Conservation (phyloP, 495 filamentous ascomycete genomes). For the Penicillium arizonense region DNA sequence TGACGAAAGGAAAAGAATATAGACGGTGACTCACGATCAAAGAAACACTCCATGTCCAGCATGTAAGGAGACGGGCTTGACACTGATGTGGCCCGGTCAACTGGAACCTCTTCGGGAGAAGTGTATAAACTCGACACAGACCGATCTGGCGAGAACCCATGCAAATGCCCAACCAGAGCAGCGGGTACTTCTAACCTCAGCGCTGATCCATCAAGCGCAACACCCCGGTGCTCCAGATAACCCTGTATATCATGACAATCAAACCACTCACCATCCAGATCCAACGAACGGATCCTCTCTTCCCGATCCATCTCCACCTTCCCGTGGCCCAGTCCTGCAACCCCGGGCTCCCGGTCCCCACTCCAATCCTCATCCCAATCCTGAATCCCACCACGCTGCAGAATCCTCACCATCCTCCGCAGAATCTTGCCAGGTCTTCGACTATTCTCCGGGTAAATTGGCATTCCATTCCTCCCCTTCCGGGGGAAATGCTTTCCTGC, state of each 20-base stretch:
- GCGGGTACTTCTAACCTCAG: conserved; percentile 20
- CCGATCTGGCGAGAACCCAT: conserved; percentile 13
- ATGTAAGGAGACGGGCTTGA: conserved; percentile 12
- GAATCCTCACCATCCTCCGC: conserved; percentile 17
- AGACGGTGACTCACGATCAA: conserved; percentile 21
- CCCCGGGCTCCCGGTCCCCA: conserved; percentile 13
- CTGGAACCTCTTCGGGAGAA: conserved; percentile 3
- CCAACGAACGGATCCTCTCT: conserved; percentile 14
- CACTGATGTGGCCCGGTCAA: not conserved
- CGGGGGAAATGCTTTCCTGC: conserved; percentile 57
- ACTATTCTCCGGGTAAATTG: conserved; percentile 21
- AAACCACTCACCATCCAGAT: conserved; percentile 30
- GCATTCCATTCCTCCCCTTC: conserved; percentile 5
- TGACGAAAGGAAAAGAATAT: not conserved
- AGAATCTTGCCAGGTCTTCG: conserved; percentile 21
- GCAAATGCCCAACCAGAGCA: conserved; percentile 9
- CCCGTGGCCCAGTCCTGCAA: not conserved
- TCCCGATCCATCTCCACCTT: conserved; percentile 9
- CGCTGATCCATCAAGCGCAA: conserved; percentile 17
- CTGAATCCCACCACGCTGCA: conserved; percentile 22
- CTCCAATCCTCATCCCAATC: conserved; percentile 34
- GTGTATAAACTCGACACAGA: conserved; percentile 12
- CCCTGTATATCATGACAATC: conserved; percentile 32
- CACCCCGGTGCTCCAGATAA: conserved; percentile 20
- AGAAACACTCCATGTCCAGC: conserved; percentile 28